Conservation (phyloP, 306 rosid genomes). For the Senna tora region DNA sequence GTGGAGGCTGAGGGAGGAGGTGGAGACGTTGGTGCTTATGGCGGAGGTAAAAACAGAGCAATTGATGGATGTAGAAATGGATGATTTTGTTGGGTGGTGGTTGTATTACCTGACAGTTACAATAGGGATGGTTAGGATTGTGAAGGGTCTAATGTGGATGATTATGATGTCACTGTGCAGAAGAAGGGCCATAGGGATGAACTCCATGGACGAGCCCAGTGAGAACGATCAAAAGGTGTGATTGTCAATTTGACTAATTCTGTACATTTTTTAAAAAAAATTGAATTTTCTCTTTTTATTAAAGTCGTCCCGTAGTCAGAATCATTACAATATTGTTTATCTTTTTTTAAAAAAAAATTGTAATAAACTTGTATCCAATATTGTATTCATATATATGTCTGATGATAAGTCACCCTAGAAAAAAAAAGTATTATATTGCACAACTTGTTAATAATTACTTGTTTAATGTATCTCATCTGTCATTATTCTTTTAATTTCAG, state of each 20-base stretch:
- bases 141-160: constrained; percentile 58
- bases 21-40: constrained; percentile 66
- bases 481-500: background rate
- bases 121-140: constrained; percentile 65
- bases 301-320: background rate
- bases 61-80: constrained; percentile 48
- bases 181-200: constrained; percentile 27
- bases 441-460: background rate
- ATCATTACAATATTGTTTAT: constrained; percentile 1
- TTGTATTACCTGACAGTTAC: constrained; percentile 67
- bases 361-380: constrained; percentile 4
- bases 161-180: constrained; percentile 41
- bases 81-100: constrained; percentile 66
- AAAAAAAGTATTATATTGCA: background rate
- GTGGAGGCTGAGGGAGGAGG: constrained; percentile 79
- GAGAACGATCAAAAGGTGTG: constrained; percentile 51
- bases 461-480: background rate
- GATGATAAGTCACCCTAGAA: background rate
- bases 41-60: constrained; percentile 59
- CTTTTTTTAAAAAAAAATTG: background rate
- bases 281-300: background rate
- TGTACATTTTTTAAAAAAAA: too few species aligned
- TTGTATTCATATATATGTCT: constrained; percentile 15
- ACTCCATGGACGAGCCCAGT: constrained; percentile 23
- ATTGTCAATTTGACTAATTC: constrained; percentile 29